phyloP scores from a whole-genome alignment of 1,139 yeast species.

The Entelexis paramagnoliae region DNA sequence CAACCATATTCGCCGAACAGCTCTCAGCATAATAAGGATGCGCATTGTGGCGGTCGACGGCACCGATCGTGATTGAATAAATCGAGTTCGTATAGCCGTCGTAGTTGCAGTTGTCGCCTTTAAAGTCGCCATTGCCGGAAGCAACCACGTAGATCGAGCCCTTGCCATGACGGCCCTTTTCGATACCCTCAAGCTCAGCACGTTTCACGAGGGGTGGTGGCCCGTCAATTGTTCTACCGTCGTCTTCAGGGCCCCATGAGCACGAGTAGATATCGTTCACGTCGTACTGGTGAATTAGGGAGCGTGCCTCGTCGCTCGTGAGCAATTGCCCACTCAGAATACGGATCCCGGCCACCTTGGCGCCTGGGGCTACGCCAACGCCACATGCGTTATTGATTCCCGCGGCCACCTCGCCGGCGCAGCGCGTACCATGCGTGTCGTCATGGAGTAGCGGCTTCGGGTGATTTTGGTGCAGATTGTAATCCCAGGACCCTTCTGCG shows the following conservation, averaged over 20 bases:
- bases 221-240: slow-evolving; percentile 75
- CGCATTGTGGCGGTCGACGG: slow-evolving; percentile 71
- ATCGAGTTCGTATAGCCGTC: slow-evolving; percentile 97
- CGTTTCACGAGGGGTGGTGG: slow-evolving; percentile 71
- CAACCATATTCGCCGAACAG: slow-evolving; percentile 94
- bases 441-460: slow-evolving; percentile 77
- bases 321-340: slow-evolving; percentile 73
- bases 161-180: slow-evolving; percentile 66
- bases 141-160: slow-evolving; percentile 95
- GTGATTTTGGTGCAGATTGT: slow-evolving; percentile 58
- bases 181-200: slow-evolving; percentile 77
- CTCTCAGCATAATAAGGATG: slow-evolving; percentile 89
- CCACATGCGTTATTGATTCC: slow-evolving; percentile 80
- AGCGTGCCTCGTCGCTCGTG: slow-evolving; percentile 82
- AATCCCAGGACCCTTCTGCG: slow-evolving; percentile 81
- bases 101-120: slow-evolving; percentile 84
- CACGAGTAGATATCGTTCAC: slow-evolving; percentile 86
- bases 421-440: slow-evolving; percentile 93
- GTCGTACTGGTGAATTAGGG: slow-evolving; percentile 69
- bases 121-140: slow-evolving; percentile 82
- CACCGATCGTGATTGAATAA: slow-evolving; percentile 90
- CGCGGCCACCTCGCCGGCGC: slow-evolving; percentile 96
- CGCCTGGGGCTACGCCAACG: slow-evolving; percentile 81
- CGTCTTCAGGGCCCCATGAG: slow-evolving; percentile 98
- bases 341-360: slow-evolving; percentile 82